These are phyloP conservation scores for Globisporangium irregulare DNA, from an alignment of 352 stramenopile species.

Conservation along the genomic window DNA sequence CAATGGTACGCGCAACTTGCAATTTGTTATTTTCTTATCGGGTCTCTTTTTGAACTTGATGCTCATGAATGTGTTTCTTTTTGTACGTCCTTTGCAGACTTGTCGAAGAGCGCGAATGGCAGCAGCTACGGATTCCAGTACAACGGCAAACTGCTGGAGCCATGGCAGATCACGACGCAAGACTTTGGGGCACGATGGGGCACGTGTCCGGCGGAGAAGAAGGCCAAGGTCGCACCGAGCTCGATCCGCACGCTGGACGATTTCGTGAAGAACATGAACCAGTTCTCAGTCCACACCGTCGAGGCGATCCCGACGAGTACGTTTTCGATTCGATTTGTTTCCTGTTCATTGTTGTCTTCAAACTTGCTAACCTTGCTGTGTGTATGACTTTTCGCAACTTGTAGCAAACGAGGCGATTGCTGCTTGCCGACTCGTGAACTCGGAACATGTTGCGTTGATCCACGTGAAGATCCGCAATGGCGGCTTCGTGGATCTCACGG, in stretches of 20 bases:
- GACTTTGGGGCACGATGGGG: slow-evolving; percentile 86
- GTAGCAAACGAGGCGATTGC: slow-evolving; percentile 88
- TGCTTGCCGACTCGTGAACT: slow-evolving; percentile 70
- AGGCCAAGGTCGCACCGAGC: slow-evolving; percentile 78
- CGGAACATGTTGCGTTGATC: slow-evolving; percentile 81
- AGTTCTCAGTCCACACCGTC: slow-evolving; percentile 79
- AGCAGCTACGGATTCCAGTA: slow-evolving; percentile 62
- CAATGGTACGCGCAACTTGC: slow-evolving; percentile 42
- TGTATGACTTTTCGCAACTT: slow-evolving; percentile 9
- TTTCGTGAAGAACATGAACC: slow-evolving; percentile 77
- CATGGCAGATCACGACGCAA: slow-evolving; percentile 85
- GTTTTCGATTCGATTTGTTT: slow-evolving; percentile 17
- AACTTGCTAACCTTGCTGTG: neutral
- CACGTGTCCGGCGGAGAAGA: slow-evolving; percentile 79
- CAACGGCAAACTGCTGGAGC: slow-evolving; percentile 72
- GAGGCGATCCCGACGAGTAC: slow-evolving; percentile 84
- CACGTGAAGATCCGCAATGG: slow-evolving; percentile 84
- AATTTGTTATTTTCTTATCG: neutral
- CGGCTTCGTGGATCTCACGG: slow-evolving; percentile 82
- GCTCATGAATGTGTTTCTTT: neutral
- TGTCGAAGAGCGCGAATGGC: slow-evolving; percentile 29
- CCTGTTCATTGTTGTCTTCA: neutral
- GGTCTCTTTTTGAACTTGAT: neutral
- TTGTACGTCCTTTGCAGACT: slow-evolving; percentile 17
- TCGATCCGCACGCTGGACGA: slow-evolving; percentile 80